Evolutionary conservation across 176 grass and related monocot genomes (phyloP).

Genomic region (Phyllostachys edulis): DNA sequence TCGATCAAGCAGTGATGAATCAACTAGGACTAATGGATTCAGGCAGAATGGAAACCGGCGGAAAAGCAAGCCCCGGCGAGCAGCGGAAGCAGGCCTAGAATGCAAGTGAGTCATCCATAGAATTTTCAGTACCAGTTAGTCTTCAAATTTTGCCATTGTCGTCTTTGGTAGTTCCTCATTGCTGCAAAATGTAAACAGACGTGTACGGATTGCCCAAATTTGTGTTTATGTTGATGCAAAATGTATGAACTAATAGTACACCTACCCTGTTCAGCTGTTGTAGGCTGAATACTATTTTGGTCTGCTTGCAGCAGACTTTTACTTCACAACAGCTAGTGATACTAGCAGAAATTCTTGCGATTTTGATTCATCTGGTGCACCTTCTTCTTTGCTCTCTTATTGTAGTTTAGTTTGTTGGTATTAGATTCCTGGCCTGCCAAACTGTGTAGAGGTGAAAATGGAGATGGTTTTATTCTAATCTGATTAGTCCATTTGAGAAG

Average conservation of each 20-base stretch:
- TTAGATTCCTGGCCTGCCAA: not conserved
- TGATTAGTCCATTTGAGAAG: not conserved
- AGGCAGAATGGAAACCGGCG: slow-evolving; percentile 66
- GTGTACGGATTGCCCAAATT: slow-evolving; percentile 15
- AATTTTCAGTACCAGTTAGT: slow-evolving; percentile 22
- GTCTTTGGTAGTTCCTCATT: not conserved
- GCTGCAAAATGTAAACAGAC: slow-evolving; percentile 35
- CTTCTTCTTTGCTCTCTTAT: not conserved
- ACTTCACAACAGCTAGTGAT: not conserved
- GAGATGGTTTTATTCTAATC: not conserved
- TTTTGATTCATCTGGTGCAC: slow-evolving; percentile 22
- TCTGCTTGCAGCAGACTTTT: slow-evolving; percentile 11
- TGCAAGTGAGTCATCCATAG: slow-evolving; percentile 48
- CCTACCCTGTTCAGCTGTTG: slow-evolving; percentile 6
- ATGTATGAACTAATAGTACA: slow-evolving; percentile 27
- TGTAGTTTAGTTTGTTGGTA: not conserved
- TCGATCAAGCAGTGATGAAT: slow-evolving; percentile 54
- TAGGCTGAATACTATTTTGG: slow-evolving; percentile 16
- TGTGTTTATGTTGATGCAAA: slow-evolving; percentile 29
- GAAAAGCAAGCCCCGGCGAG: slow-evolving; percentile 71
- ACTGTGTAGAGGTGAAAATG: not conserved
- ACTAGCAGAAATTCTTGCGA: not conserved
- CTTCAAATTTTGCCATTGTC: not conserved
- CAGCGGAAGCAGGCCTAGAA: slow-evolving; percentile 63
- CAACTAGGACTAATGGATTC: slow-evolving; percentile 48